These are phyloP conservation scores for Grigorovia humatica DNA, from an alignment of 805 yeast species.

Conservation along the genomic window DNA sequence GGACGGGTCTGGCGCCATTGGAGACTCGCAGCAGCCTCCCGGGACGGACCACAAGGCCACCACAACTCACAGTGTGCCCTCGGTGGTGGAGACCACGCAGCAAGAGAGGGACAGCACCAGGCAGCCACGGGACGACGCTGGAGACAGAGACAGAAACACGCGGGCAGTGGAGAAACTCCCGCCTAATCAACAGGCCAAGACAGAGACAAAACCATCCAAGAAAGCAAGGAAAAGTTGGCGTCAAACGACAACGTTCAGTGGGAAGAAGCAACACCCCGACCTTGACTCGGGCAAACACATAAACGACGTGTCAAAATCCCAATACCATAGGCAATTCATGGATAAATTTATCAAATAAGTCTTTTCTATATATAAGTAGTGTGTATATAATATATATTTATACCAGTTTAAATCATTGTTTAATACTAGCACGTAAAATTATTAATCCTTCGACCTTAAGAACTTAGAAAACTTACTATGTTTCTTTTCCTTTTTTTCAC, in stretches of 20 bases:
- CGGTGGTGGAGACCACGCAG: too few species aligned
- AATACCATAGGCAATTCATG: conserved; percentile 35
- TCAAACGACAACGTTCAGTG: conserved; percentile 16
- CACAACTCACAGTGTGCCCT: too few species aligned
- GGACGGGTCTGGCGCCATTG: not conserved
- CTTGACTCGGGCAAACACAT: conserved; percentile 13
- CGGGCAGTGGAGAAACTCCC: too few species aligned
- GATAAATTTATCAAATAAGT: conserved; percentile 29
- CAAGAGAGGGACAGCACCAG: not conserved
- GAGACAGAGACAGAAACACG: conserved; percentile 1
- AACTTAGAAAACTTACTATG: conserved; percentile 38
- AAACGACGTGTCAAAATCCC: conserved; percentile 31
- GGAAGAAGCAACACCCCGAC: conserved; percentile 14
- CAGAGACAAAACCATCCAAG: conserved; percentile 12
- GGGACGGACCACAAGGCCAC: too few species aligned
- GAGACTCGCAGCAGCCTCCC: too few species aligned
- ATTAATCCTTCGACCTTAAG: conserved; percentile 22
- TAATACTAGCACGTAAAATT: not conserved
- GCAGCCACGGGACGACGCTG: conserved; percentile 11
- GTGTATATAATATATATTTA: too few species aligned
- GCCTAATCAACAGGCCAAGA: conserved; percentile 21
- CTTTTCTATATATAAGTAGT: not conserved
- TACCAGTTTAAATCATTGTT: not conserved
- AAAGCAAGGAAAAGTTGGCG: conserved; percentile 12
- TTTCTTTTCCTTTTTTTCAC: conserved; percentile 33